Evolutionary conservation across 2,329 filamentous ascomycete genomes (phyloP).

Genomic region (Neofusicoccum parvum): DNA sequence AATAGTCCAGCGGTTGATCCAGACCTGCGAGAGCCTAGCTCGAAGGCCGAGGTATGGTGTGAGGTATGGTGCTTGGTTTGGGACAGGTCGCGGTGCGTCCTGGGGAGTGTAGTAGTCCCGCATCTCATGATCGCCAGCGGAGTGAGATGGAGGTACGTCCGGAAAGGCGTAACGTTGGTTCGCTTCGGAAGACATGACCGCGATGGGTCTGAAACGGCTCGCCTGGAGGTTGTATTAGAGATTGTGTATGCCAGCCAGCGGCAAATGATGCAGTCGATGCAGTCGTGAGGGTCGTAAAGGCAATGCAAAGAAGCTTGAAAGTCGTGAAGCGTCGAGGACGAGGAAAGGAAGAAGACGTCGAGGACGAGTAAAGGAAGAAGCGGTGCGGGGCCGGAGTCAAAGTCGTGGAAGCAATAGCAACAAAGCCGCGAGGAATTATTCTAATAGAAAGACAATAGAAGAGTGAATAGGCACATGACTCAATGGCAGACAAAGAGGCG

Average conservation of each 20-base stretch:
- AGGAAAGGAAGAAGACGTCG: slow-evolving; percentile 8
- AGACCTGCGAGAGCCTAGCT: slow-evolving; percentile 89
- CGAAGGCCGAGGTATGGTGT: slow-evolving; percentile 92
- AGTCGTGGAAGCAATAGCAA: slow-evolving; percentile 23
- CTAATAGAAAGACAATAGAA: slow-evolving; percentile 30
- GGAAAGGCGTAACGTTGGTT: slow-evolving; percentile 58
- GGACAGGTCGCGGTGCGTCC: slow-evolving; percentile 57
- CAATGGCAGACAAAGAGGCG: slow-evolving; percentile 39
- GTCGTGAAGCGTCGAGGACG: slow-evolving; percentile 22
- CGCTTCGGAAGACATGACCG: slow-evolving; percentile 51
- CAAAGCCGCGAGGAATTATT: slow-evolving; percentile 12
- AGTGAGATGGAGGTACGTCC: slow-evolving; percentile 59
- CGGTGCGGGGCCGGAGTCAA: not conserved
- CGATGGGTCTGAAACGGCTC: slow-evolving; percentile 30
- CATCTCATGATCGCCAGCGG: slow-evolving; percentile 64
- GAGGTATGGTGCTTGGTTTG: slow-evolving; percentile 67
- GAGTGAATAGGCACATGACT: slow-evolving; percentile 32
- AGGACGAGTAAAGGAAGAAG: not conserved
- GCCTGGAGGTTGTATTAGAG: slow-evolving; percentile 39
- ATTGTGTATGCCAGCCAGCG: slow-evolving; percentile 24
- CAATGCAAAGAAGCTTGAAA: slow-evolving; percentile 27
- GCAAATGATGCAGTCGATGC: slow-evolving; percentile 16
- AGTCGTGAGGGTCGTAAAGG: slow-evolving; percentile 20
- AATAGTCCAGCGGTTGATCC: slow-evolving; percentile 97
- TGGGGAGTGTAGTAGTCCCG: slow-evolving; percentile 61